phyloP scores from a whole-genome alignment of 2,329 filamentous ascomycete species.

The Alternaria gansuensis region DNA sequence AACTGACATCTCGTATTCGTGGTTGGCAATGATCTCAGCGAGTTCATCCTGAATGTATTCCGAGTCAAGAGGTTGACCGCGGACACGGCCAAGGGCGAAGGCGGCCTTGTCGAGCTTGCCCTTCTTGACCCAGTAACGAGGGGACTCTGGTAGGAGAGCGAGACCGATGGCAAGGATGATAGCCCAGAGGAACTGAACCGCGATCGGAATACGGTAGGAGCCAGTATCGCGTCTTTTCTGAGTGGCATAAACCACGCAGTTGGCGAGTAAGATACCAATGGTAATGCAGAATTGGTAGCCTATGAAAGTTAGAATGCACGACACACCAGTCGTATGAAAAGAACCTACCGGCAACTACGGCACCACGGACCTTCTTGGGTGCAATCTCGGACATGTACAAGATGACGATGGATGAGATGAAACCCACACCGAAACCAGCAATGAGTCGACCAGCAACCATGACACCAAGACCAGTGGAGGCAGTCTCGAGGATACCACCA shows the following conservation, averaged over 20 bases:
- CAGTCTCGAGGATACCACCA: slow-evolving; percentile 67
- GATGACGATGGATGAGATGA: slow-evolving; percentile 71
- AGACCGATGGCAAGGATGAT: slow-evolving; percentile 77
- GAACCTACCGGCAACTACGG: slow-evolving; percentile 67
- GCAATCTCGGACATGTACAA: slow-evolving; percentile 86
- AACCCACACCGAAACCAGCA: slow-evolving; percentile 76
- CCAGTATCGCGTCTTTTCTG: slow-evolving; percentile 70
- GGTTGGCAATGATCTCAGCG: slow-evolving; percentile 88
- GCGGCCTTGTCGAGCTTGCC: slow-evolving; percentile 73
- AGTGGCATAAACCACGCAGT: slow-evolving; percentile 78
- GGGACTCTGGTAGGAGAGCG: slow-evolving; percentile 82
- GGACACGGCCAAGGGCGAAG: slow-evolving; percentile 71
- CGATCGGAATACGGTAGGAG: slow-evolving; percentile 81
- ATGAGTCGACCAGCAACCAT: slow-evolving; percentile 77
- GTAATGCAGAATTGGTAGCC: slow-evolving; percentile 84
- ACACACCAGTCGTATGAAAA: not conserved
- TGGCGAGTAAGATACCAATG: slow-evolving; percentile 78
- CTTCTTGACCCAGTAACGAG: slow-evolving; percentile 86
- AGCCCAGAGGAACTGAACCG: slow-evolving; percentile 82
- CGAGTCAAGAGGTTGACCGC: slow-evolving; percentile 77
- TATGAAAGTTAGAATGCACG: not conserved
- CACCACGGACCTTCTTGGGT: slow-evolving; percentile 75
- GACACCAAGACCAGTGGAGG: slow-evolving; percentile 67
- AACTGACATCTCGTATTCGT: slow-evolving; percentile 81
- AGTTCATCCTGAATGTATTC: slow-evolving; percentile 83